Evolutionary conservation across 768 basidiomycete species (phyloP), one percentile per base, ranked within the genome.

Genomic region (Agaricus bisporus): DNA sequence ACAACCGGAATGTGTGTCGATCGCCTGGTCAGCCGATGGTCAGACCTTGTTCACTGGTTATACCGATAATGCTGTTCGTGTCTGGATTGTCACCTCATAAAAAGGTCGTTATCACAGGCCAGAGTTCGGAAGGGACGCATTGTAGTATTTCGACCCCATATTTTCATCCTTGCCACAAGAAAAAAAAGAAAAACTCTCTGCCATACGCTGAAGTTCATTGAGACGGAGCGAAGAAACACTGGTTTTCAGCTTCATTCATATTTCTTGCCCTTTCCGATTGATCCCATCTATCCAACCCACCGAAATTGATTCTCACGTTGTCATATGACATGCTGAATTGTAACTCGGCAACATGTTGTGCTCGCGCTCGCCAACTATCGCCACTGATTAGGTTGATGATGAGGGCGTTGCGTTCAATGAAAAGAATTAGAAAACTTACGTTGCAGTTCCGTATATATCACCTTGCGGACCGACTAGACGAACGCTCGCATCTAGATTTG

Each of bases 21-120:
- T 98, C 62, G 91, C 97, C 57, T 99, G 97, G 97, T 97, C 94
- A 51, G 86, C 95, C 44, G 95, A 97, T 70, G 97, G 97, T 54
- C 93, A 97, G 76, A 95, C 91, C 49, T 80, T 99, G 57, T 98
- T 95, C 70, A 93, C 89, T 71, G 95, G 95, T 56, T 95, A 93
- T 83, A 91, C 91, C 50, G 95, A 98, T 74, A 88, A 95, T 76
- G 79, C 83, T 60, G 85, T 97, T 68, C 88, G 92, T 61, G 90
- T 93, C 69, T 95, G 90, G 91, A 86, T 83, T 64, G 91, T 95
- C 60, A 80, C 78, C 57, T 75, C 78, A 75, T 80, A 75, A 75
- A 22, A 71, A 72, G 57, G 57, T 54, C 60, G 60, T 39, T 56
- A 51, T 57, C 59, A 58, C 60, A 36, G 61, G 55, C 54, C 61